phyloP scores from a whole-genome alignment of 371 early-diverging fungal species.

The Nematocida ausubeli region DNA sequence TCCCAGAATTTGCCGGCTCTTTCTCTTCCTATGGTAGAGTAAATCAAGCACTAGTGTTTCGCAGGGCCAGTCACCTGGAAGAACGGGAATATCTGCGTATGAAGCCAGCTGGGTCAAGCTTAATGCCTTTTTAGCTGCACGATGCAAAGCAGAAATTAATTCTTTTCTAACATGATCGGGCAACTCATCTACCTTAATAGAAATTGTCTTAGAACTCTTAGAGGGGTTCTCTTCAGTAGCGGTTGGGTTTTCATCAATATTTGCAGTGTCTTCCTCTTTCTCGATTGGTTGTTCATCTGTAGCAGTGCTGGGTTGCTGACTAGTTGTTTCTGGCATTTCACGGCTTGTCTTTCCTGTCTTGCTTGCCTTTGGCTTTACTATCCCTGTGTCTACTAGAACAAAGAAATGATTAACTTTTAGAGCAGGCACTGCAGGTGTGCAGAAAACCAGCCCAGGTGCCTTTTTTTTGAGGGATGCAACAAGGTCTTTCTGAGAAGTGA shows the following conservation, averaged over 20 bases:
- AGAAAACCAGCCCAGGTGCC: not conserved
- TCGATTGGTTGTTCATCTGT: too few relatives aligned
- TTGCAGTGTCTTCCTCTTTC: too few relatives aligned
- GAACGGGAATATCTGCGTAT: conserved; percentile 21
- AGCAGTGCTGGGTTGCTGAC: too few relatives aligned
- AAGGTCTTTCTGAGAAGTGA: not conserved
- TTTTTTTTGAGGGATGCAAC: not conserved
- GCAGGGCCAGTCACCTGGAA: not conserved
- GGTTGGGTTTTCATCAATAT: too few relatives aligned
- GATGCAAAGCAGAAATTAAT: not conserved
- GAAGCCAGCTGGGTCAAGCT: not conserved
- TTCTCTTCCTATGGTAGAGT: conserved; percentile 34
- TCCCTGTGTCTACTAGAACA: not conserved
- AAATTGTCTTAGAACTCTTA: too few relatives aligned
- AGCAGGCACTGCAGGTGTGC: not conserved
- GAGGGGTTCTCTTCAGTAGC: too few relatives aligned
- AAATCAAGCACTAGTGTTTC: conserved; percentile 3
- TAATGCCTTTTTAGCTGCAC: not conserved
- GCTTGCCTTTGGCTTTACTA: not conserved
- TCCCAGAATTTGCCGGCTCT: conserved; percentile 30
- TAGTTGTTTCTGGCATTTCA: not conserved
- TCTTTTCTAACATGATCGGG: too few relatives aligned
- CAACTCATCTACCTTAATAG: too few relatives aligned
- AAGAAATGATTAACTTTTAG: not conserved
- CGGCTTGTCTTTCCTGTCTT: not conserved